Evolutionary conservation across 1,139 yeast species (phyloP).

Genomic region (Pichia sp.): DNA sequence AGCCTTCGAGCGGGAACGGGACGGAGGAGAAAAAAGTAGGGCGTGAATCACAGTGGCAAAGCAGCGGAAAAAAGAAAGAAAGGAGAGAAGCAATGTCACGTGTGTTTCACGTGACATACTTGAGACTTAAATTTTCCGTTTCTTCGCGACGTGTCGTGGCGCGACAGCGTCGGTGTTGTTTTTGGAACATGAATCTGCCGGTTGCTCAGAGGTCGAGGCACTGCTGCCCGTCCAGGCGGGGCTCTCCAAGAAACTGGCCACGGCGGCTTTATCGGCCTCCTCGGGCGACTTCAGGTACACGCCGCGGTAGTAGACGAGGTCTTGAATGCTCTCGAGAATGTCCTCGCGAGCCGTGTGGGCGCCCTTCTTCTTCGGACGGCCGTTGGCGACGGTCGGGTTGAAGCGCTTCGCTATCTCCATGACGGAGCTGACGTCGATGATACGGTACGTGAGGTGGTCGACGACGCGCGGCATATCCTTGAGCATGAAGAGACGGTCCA

Average conservation of each 20-base stretch:
- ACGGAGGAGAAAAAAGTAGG: neutral
- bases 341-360: conserved; percentile 86
- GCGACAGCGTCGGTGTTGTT: conserved; percentile 11
- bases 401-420: conserved; percentile 78
- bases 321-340: conserved; percentile 82
- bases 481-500: conserved; percentile 83
- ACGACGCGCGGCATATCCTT: conserved; percentile 75
- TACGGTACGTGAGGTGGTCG: conserved; percentile 73
- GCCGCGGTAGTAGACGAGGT: conserved; percentile 71
- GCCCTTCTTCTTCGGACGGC: conserved; percentile 40
- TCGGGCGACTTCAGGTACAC: conserved; percentile 44
- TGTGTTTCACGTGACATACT: too few relatives aligned
- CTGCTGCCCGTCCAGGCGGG: conserved; percentile 1
- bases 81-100: neutral
- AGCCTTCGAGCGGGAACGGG: neutral
- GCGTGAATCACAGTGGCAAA: too few relatives aligned
- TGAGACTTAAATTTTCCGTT: neutral
- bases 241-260: conserved; percentile 2
- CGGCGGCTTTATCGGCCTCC: neutral
- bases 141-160: neutral
- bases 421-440: conserved; percentile 82
- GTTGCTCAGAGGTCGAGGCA: too few relatives aligned
- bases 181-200: conserved; percentile 12
- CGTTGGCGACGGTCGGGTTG: conserved; percentile 48
- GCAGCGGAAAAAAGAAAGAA: too few relatives aligned